Evolutionary conservation across 352 stramenopile species (phyloP).

Genomic region (Phytophthora chlamydospora): DNA sequence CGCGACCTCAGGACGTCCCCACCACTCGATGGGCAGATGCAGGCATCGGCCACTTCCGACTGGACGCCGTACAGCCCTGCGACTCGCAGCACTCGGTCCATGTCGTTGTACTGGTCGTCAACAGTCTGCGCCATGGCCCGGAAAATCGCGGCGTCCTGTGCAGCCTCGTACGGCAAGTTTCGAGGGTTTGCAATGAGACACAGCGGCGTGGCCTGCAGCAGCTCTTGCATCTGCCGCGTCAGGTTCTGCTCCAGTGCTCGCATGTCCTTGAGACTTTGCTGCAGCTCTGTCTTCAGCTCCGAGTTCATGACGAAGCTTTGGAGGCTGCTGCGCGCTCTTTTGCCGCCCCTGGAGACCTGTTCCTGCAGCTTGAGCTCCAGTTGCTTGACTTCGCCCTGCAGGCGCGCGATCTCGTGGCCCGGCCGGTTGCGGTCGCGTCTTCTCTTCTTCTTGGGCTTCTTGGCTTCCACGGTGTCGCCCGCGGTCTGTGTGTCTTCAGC

Average conservation of each 20-base stretch:
- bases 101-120: constrained; percentile 1
- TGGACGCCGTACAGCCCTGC: background rate
- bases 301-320: background rate
- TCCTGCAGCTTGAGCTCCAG: constrained; percentile 8
- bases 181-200: background rate
- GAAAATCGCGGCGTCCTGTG: constrained; percentile 3
- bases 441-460: constrained; percentile 5
- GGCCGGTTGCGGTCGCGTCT: constrained; percentile 12
- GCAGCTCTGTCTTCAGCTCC: constrained; percentile 4
- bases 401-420: constrained; percentile 11
- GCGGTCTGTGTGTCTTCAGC: too few species aligned
- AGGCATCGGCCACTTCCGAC: background rate
- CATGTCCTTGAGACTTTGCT: background rate
- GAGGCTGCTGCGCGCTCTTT: background rate
- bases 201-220: constrained; percentile 1
- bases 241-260: constrained; percentile 2
- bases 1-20: constrained; percentile 3
- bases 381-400: constrained; percentile 6
- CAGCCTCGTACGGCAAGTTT: constrained; percentile 6
- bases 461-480: too few species aligned
- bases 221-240: background rate
- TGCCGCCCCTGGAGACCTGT: background rate
- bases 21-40: background rate
- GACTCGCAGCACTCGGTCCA: background rate
- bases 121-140: background rate